phyloP scores from a whole-genome alignment of 805 yeast species.

The Hanseniaspora guilliermondii region DNA sequence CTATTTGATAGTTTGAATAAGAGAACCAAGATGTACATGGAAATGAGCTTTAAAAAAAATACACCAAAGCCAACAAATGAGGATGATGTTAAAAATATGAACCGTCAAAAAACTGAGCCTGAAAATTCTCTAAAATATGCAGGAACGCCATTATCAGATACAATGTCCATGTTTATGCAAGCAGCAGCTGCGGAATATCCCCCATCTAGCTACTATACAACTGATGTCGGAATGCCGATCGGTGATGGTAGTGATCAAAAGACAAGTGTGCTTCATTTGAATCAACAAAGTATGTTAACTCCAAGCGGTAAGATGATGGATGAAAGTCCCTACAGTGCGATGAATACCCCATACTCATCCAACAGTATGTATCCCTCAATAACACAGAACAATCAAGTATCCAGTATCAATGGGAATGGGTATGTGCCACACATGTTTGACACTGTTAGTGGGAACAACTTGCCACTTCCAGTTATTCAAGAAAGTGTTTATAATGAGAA shows the following conservation, averaged over 20 bases:
- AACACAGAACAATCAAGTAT: background rate
- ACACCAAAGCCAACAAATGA: background rate
- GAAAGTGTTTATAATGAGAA: background rate
- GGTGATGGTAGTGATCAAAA: slow-evolving; percentile 5
- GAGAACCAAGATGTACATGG: slow-evolving; percentile 44
- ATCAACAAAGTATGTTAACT: background rate
- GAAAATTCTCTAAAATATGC: background rate
- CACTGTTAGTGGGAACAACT: slow-evolving; percentile 7
- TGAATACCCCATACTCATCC: background rate
- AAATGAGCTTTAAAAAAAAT: slow-evolving; percentile 17
- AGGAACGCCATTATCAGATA: background rate
- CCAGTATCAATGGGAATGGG: background rate
- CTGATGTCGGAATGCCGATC: slow-evolving; percentile 14
- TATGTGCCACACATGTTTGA: background rate
- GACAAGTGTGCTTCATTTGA: background rate
- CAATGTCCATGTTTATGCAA: slow-evolving; percentile 12
- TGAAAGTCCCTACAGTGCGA: background rate
- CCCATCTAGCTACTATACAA: background rate
- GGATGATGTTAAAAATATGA: slow-evolving; percentile 15
- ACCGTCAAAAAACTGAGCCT: slow-evolving; percentile 3
- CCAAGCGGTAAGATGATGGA: background rate
- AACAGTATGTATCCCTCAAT: background rate
- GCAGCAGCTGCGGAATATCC: slow-evolving; percentile 2
- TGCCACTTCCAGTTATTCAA: slow-evolving; percentile 8
- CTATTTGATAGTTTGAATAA: slow-evolving; percentile 67